Conservation (phyloP, 106 monocot species). For the Dioscorea zingiberensis region DNA sequence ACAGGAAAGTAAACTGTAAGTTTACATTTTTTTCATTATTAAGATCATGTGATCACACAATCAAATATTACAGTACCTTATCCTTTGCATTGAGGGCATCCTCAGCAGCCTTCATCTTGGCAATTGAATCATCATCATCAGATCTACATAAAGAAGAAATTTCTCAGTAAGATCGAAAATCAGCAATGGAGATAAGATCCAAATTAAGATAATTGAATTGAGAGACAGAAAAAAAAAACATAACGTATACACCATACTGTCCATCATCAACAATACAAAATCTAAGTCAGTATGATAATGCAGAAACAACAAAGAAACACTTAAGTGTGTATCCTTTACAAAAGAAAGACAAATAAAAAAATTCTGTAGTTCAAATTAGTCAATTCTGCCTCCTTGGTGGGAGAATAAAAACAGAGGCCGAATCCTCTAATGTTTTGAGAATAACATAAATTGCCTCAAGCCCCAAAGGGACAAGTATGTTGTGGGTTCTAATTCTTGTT, state of each 20-base stretch:
- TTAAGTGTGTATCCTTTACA: too few species aligned
- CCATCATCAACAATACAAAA: too few species aligned
- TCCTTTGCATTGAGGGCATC: conserved; percentile 44
- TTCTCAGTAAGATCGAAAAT: neutral
- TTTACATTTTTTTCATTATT: neutral
- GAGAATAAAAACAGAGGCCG: too few species aligned
- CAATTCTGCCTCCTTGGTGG: too few species aligned
- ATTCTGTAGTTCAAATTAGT: too few species aligned
- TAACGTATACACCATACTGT: neutral
- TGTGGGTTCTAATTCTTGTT: too few species aligned
- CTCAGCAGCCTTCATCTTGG: conserved; percentile 53
- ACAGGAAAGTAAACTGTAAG: neutral
- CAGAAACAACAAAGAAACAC: too few species aligned
- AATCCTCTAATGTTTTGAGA: too few species aligned
- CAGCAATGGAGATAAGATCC: neutral
- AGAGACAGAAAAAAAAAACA: neutral
- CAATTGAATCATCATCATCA: conserved; percentile 36
- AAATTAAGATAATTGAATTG: neutral
- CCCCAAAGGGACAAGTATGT: too few species aligned
- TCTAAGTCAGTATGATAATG: too few species aligned
- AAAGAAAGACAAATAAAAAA: too few species aligned
- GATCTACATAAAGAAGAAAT: conserved; percentile 19
- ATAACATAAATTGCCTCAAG: too few species aligned
- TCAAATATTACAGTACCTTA: conserved; percentile 27
- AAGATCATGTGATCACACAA: neutral